A percentile compares a stretch with the other conserved stretches of the same genome.
Conservation (phyloP, 495 filamentous ascomycete genomes). For the Chaetomidium leptoderma region DNA sequence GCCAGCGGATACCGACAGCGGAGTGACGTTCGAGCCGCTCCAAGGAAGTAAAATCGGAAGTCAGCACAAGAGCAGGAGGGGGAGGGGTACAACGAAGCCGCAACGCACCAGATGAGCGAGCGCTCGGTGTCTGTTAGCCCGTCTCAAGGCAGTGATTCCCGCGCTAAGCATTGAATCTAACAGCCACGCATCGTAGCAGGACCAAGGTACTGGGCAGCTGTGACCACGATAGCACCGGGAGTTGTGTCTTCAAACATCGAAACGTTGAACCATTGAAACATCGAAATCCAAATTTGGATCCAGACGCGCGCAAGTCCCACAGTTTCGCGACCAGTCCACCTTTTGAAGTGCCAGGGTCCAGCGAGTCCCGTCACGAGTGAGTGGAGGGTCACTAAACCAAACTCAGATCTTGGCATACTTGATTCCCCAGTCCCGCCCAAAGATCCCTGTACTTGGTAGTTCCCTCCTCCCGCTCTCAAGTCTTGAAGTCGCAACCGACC, state of each 20-base stretch:
- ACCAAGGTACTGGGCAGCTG: background rate
- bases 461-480: background rate
- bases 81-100: too few species aligned
- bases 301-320: background rate
- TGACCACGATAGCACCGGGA: background rate
- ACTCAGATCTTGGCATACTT: background rate
- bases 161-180: conserved; percentile 28
- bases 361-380: background rate
- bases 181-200: conserved; percentile 26
- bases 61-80: background rate
- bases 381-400: background rate
- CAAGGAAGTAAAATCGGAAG: background rate
- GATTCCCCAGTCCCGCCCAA: too few species aligned
- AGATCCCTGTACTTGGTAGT: background rate
- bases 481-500: background rate
- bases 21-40: background rate
- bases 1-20: background rate
- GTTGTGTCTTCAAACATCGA: background rate
- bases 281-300: background rate
- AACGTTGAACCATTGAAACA: background rate
- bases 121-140: conserved; percentile 14
- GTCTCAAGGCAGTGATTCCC: conserved; percentile 24
- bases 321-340: background rate
- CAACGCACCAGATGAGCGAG: conserved; percentile 4
- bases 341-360: background rate